Base-by-base conservation (phyloP, 805 yeast genomes). In the Kuraishia molischiana region DNA sequence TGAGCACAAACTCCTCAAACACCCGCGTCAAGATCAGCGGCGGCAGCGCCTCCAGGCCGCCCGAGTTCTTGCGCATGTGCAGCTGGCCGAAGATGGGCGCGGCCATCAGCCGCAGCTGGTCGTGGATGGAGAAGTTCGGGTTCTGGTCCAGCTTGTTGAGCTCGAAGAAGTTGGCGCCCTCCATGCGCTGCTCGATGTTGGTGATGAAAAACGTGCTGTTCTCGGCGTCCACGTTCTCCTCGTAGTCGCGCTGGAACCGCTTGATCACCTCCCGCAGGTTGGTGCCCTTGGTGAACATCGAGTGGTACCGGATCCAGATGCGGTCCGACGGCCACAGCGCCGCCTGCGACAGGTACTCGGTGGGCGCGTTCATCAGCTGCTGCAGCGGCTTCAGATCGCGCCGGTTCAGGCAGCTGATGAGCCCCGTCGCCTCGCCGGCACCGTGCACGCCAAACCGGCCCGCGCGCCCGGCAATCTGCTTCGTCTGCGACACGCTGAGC, bases 401-500 rank as follows among this genome's bases (percentile, higher is more conserved):
- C 2, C 47, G 36, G 14, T 59, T 18, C 32, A 21, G 24, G 24
- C 28, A 32, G 24, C 34, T 9, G 17, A 35, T 11, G 11, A 15
- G 19, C 17, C 38, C 37, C 21, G 28, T 33, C 4, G 19, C 3
- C 13, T 32, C 38, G 6, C 32, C 35, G 2, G 10, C 21, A 3
- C 17, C 29, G n/a, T 31, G 32, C 26, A 54, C 48, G 14, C 63
- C 64, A 44, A 63, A 92, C 43, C 98, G 62, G 2, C 98, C 98
- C 0, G 98, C 98, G 44, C 98, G 67, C 1, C 98, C 98, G 3
- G 92, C 97, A 43, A 92, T 90, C 55, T 92, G 98, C 54, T 87
- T 89, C 21, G 81, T 70, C 39, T 79, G 77, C 0, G 95, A 81
- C 3, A 70, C 59, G 0, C 82, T 64, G 22, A 92, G 55, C 1